These are phyloP conservation scores for Helicostylum pulchrum DNA, from an alignment of 192 early-diverging fungal species.

Conservation along the genomic window DNA sequence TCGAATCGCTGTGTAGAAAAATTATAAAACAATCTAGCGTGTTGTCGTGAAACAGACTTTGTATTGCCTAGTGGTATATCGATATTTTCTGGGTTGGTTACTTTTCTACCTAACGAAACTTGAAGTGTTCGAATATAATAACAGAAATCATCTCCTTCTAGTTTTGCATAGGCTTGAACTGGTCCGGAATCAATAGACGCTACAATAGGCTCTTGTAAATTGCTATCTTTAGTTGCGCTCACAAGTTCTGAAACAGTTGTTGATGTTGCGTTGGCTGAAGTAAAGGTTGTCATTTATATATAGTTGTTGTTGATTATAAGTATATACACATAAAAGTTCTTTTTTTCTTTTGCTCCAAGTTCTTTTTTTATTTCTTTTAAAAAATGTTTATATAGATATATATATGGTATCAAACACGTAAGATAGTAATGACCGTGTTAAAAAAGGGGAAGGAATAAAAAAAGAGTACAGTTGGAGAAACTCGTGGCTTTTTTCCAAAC, in stretches of 20 bases:
- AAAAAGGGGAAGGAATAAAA: too few species aligned
- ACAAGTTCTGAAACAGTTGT: neutral
- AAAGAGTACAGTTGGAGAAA: too few species aligned
- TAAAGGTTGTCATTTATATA: neutral
- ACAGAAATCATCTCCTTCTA: slow-evolving; percentile 78
- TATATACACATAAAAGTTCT: too few species aligned
- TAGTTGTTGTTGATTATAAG: too few species aligned
- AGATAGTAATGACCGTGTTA: too few species aligned
- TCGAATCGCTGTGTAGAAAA: slow-evolving; percentile 79
- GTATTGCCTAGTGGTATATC: slow-evolving; percentile 83
- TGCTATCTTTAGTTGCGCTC: neutral
- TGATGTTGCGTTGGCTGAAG: neutral
- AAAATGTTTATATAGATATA: too few species aligned
- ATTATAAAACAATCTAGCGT: slow-evolving; percentile 85
- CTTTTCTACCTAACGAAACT: slow-evolving; percentile 73
- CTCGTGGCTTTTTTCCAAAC: too few species aligned
- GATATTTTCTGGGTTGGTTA: slow-evolving; percentile 60
- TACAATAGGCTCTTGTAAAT: neutral
- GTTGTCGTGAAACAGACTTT: slow-evolving; percentile 84
- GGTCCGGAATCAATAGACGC: slow-evolving; percentile 42
- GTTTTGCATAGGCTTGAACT: slow-evolving; percentile 87
- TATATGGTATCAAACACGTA: too few species aligned
- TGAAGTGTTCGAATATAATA: slow-evolving; percentile 83
- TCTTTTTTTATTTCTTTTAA: too few species aligned
- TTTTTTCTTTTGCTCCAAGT: too few species aligned